Evolutionary conservation across 2,329 filamentous ascomycete genomes (phyloP).

Genomic region (Penicillium sp.): DNA sequence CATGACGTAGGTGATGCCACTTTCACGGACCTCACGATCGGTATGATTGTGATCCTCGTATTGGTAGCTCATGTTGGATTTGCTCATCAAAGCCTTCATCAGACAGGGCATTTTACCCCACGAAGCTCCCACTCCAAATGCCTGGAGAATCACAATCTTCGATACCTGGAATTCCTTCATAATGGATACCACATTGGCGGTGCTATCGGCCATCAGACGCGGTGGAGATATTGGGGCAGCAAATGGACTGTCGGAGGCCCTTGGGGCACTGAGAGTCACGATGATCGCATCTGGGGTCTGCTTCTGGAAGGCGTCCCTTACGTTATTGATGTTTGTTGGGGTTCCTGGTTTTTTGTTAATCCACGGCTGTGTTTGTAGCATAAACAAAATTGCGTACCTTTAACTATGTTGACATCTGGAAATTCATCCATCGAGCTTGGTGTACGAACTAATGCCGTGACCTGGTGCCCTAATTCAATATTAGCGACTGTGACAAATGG

Average conservation of each 20-base stretch:
- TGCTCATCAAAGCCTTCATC: conserved; percentile 51
- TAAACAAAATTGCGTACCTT: conserved; percentile 17
- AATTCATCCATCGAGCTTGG: conserved; percentile 28
- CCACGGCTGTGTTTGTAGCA: not conserved
- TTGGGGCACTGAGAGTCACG: conserved; percentile 54
- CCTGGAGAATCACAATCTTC: conserved; percentile 57
- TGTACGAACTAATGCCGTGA: conserved; percentile 46
- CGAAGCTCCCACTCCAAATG: conserved; percentile 55
- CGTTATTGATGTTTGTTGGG: conserved; percentile 24
- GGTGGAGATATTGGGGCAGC: conserved; percentile 48
- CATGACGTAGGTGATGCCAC: conserved; percentile 48
- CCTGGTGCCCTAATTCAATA: conserved; percentile 34
- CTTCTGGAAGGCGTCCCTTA: conserved; percentile 21
- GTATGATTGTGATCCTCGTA: conserved; percentile 55
- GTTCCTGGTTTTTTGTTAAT: too few relatives aligned
- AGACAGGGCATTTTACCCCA: conserved; percentile 47
- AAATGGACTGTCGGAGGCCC: conserved; percentile 55
- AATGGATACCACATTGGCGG: conserved; percentile 40
- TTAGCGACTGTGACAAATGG: not conserved
- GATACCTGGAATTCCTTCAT: conserved; percentile 43
- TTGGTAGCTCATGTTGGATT: conserved; percentile 53
- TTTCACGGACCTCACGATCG: conserved; percentile 46
- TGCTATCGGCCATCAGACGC: conserved; percentile 53
- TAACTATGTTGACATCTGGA: conserved; percentile 20
- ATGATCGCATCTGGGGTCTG: conserved; percentile 46